Percentiles rank a stretch among this genome's conserved stretches.
Evolutionary conservation across 1,284 basidiomycete genomes (phyloP).

Genomic region (Cryptococcus maquisensis): DNA sequence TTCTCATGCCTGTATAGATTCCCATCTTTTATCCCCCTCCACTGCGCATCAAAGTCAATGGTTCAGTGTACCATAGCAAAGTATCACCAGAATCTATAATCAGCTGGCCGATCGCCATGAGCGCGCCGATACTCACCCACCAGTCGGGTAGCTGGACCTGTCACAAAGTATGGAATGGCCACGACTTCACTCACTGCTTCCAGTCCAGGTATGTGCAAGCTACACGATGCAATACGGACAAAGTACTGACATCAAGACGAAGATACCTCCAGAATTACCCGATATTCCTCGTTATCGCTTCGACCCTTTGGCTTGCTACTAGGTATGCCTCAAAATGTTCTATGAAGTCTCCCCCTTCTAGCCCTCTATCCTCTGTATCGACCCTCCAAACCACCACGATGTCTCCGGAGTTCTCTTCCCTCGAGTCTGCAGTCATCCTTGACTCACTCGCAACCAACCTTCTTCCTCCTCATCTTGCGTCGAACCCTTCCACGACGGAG

Average conservation of each 20-base stretch:
- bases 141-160: slow-evolving; percentile 6
- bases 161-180: slow-evolving; percentile 46
- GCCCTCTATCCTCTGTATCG: slow-evolving; percentile 7
- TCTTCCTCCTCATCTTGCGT: slow-evolving; percentile 4
- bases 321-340: neutral
- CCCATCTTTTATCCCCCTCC: no score
- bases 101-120: no score
- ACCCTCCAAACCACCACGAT: slow-evolving; percentile 26
- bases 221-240: neutral
- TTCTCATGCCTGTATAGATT: no score
- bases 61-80: no score
- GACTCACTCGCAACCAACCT: slow-evolving; percentile 27
- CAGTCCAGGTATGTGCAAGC: slow-evolving; percentile 32
- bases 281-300: slow-evolving; percentile 30
- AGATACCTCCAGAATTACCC: slow-evolving; percentile 25
- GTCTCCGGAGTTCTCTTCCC: slow-evolving; percentile 28
- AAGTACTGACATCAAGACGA: slow-evolving; percentile 18
- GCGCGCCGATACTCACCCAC: no score
- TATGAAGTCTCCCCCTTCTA: neutral
- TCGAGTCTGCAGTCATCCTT: slow-evolving; percentile 43
- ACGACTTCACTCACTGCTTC: slow-evolving; percentile 48
- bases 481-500: neutral
- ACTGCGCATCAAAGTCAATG: no score
- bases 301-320: slow-evolving; percentile 22
- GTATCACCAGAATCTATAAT: no score